Percentiles rank a stretch among this genome's conserved stretches.
These are phyloP conservation scores for Dichomitus squalens DNA, from an alignment of 1,284 basidiomycete genomes.

Conservation along the genomic window DNA sequence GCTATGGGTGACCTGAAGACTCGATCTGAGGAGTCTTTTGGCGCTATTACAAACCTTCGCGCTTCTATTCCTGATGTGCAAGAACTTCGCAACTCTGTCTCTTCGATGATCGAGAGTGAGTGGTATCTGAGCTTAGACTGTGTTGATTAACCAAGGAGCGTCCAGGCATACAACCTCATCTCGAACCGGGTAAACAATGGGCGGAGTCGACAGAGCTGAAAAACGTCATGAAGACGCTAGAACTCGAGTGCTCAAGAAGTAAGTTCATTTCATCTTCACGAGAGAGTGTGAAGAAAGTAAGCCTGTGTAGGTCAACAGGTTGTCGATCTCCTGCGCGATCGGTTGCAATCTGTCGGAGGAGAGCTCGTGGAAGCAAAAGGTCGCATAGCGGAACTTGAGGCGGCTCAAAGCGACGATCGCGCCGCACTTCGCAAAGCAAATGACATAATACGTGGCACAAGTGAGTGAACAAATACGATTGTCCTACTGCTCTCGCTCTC, in stretches of 20 bases:
- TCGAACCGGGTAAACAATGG: conserved; percentile 30
- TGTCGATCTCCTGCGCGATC: conserved; percentile 38
- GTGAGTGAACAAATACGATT: conserved; percentile 18
- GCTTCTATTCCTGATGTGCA: conserved; percentile 30
- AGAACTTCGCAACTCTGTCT: conserved; percentile 29
- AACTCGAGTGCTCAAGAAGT: conserved; percentile 34
- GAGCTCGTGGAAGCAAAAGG: conserved; percentile 37
- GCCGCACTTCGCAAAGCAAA: conserved; percentile 26
- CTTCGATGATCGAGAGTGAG: conserved; percentile 28
- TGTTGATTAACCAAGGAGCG: background rate
- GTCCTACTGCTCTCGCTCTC: background rate
- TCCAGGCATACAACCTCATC: conserved; percentile 31
- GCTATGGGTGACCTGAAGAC: conserved; percentile 30
- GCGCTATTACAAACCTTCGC: conserved; percentile 28
- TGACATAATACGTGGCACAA: conserved; percentile 22
- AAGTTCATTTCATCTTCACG: background rate
- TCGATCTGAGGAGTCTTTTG: conserved; percentile 33
- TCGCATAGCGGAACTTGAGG: conserved; percentile 33
- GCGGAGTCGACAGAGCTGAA: conserved; percentile 26
- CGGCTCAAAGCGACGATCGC: conserved; percentile 27
- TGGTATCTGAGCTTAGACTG: background rate
- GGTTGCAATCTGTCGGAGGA: conserved; percentile 34
- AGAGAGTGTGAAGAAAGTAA: background rate
- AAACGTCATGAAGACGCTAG: conserved; percentile 29
- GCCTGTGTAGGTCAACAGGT: conserved; percentile 36